phyloP scores from a whole-genome alignment of 106 monocot genomes.

The Triglochin maritima region DNA sequence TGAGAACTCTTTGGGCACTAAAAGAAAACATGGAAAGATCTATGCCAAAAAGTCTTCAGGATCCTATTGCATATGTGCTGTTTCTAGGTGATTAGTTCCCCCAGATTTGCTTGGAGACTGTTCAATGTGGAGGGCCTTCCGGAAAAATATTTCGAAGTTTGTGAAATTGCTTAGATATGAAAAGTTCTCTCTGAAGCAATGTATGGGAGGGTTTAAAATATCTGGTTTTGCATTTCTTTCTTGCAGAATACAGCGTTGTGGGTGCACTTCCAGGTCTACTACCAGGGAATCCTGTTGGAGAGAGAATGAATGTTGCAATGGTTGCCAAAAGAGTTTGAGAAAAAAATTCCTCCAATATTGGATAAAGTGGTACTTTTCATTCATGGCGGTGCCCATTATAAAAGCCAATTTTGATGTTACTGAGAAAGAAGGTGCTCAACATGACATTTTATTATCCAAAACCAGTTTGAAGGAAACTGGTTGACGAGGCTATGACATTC shows the following conservation, averaged over 20 bases:
- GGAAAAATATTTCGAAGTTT: conserved; percentile 78
- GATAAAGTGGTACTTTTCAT: conserved; percentile 77
- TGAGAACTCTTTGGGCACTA: not conserved
- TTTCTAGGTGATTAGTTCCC: conserved; percentile 58
- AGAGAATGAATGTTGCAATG: not conserved
- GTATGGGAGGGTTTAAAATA: conserved; percentile 38
- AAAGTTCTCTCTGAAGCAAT: conserved; percentile 40
- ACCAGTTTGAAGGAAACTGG: conserved; percentile 46
- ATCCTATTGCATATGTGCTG: conserved; percentile 51
- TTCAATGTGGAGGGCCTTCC: conserved; percentile 54
- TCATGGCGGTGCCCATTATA: conserved; percentile 56
- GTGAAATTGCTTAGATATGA: conserved; percentile 58
- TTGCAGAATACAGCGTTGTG: not conserved
- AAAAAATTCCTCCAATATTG: conserved; percentile 34
- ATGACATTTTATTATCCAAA: conserved; percentile 68
- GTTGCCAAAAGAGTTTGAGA: conserved; percentile 8
- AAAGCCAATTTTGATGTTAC: conserved; percentile 74
- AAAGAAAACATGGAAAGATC: not conserved
- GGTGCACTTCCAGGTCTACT: not conserved
- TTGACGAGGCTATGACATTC: conserved; percentile 14
- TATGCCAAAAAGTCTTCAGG: not conserved
- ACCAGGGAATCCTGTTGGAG: not conserved
- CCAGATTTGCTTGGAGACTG: conserved; percentile 49
- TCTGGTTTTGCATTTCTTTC: conserved; percentile 46
- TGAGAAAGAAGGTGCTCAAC: conserved; percentile 51